Base-by-base conservation (phyloP, 441 rosid species). In the Croton setiger region DNA sequence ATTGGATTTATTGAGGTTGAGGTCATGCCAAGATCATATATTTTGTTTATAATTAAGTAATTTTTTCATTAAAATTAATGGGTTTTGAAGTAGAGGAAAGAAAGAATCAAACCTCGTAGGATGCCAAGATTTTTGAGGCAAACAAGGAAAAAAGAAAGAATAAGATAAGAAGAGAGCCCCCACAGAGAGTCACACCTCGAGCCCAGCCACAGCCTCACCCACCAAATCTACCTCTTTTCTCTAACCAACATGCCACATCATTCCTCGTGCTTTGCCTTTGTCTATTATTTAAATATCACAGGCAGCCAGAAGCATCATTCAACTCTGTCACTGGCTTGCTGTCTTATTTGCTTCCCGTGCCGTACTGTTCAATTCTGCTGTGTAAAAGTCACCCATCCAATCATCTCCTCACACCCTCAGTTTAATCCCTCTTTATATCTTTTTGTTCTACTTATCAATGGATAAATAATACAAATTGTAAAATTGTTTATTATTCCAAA, bases 231-330 rank as follows among this genome's bases (percentile, higher is more conserved):
- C 77, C 74, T 81, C 13, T 17, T 2, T 36, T 1, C 36, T 17
- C 14, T 35, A 45, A 20, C 67, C 56, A 71, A 60, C 81, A 77
- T 59, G 71, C 78, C 69, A 64, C 84, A 86, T 84, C 88, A 84
- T 84, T 84, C 86, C 82, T 85, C 91, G 85, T 83, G 86, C 87
- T 75, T 52, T 14, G 49, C 71, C 58, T 21, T 20, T 9, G 0
- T 41, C 10, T 9, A 18, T 35, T 52, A 5, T n/a, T n/a, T 13
- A 54, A 65, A 37, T 37, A 64, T 5, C n/a, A 7, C 64, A 60
- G 48, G 74, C 65, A 72, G 48, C 73, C 65, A 72, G 70, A 73
- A 74, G 74, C 75, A 85, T 85, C 77, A 88, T 86, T 76, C 79
- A 75, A 78, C 67, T 31, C 75, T 61, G 76, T 53, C 73, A 44